Conservation (phyloP, 768 basidiomycete species). For the Auriculariales sp. region DNA sequence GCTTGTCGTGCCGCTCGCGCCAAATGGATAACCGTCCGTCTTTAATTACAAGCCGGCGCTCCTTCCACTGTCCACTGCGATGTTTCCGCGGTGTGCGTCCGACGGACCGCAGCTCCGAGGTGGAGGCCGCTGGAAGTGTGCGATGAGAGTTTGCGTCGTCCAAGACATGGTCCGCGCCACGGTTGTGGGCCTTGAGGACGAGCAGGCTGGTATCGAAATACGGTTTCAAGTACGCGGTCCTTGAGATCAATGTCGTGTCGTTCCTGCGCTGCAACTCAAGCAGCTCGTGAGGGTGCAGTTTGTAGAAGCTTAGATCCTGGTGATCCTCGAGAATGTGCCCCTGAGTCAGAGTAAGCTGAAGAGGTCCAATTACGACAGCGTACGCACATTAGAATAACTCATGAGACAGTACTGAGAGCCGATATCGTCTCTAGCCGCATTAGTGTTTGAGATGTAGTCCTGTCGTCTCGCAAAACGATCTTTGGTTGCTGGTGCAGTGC, state of each 20-base stretch:
- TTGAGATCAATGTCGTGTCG: not conserved
- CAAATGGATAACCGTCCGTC: not conserved
- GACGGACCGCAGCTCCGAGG: not conserved
- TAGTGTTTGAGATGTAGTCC: constrained; percentile 25
- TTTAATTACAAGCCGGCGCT: not conserved
- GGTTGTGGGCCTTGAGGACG: not conserved
- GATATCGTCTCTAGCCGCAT: constrained; percentile 14
- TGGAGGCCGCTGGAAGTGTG: not conserved
- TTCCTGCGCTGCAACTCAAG: constrained; percentile 45
- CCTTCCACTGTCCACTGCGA: not conserved
- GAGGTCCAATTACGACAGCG: too few relatives aligned
- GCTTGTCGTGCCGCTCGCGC: not conserved
- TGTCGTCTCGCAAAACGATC: constrained; percentile 28
- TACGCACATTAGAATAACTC: constrained; percentile 1
- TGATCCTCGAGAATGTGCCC: constrained; percentile 61
- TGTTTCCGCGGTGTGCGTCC: not conserved
- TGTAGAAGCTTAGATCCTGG: constrained; percentile 27
- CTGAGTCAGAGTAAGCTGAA: constrained; percentile 42
- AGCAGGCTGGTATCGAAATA: not conserved
- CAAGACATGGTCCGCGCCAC: not conserved
- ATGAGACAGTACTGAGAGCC: constrained; percentile 1
- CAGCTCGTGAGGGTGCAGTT: constrained; percentile 49
- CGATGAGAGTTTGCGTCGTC: too few relatives aligned
- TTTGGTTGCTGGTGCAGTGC: constrained; percentile 14
- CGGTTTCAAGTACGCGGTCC: not conserved